Conservation (phyloP, 352 stramenopile genomes). For the Thraustochytrium striatum region DNA sequence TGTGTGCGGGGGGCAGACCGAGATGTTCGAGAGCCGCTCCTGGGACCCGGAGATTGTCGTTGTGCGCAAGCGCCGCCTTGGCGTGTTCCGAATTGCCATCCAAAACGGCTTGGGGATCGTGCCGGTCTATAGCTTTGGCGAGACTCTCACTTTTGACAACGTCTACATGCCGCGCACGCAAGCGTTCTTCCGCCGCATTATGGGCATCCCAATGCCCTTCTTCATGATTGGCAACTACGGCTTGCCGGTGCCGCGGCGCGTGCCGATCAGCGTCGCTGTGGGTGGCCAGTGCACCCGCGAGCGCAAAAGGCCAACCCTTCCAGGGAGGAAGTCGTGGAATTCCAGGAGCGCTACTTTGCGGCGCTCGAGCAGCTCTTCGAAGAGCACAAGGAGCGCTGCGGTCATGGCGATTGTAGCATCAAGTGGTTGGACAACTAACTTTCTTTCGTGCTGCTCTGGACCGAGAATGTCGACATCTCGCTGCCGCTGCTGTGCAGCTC, state of each 20-base stretch:
- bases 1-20: slow-evolving; percentile 43
- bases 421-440: slow-evolving; percentile 13
- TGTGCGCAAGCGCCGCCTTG: slow-evolving; percentile 29
- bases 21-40: slow-evolving; percentile 47
- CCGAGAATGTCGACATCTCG: too few relatives aligned
- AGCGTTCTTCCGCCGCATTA: slow-evolving; percentile 27
- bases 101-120: slow-evolving; percentile 39
- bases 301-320: background rate
- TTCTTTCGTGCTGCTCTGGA: background rate
- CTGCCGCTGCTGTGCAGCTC: too few relatives aligned
- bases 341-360: slow-evolving; percentile 37
- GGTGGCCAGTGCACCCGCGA: background rate
- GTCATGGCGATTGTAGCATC: background rate
- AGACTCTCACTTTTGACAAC: slow-evolving; percentile 41
- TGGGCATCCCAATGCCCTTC: slow-evolving; percentile 44
- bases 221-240: slow-evolving; percentile 45
- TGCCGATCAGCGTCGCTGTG: slow-evolving; percentile 14
- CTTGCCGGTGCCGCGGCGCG: slow-evolving; percentile 25
- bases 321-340: slow-evolving; percentile 16
- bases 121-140: slow-evolving; percentile 47
- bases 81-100: slow-evolving; percentile 46
- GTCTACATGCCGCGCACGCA: slow-evolving; percentile 42
- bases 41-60: slow-evolving; percentile 15
- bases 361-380: slow-evolving; percentile 25
- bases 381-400: slow-evolving; percentile 20